A percentile compares a stretch with the other conserved stretches of the same genome.
phyloP scores from a whole-genome alignment of 2,329 filamentous ascomycete genomes.

The Eurotiales sp. region DNA sequence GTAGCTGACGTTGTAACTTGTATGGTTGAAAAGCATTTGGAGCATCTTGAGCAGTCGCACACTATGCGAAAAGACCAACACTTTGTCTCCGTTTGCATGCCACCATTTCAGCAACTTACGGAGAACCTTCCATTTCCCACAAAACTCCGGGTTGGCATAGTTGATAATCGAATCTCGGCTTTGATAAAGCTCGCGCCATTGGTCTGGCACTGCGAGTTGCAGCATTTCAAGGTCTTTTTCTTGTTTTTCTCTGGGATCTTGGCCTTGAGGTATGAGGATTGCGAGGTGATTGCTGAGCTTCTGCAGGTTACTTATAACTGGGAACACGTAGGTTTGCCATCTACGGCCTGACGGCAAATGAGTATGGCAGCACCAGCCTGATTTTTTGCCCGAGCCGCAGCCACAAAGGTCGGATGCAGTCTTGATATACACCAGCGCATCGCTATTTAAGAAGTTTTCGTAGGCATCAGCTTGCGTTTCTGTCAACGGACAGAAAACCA shows the following conservation, averaged over 20 bases:
- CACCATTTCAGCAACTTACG: slow-evolving; percentile 84
- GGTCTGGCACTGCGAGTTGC: slow-evolving; percentile 67
- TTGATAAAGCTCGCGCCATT: slow-evolving; percentile 70
- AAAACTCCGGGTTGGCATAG: slow-evolving; percentile 83
- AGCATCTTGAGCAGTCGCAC: slow-evolving; percentile 81
- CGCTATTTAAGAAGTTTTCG: slow-evolving; percentile 71
- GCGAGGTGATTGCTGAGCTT: slow-evolving; percentile 93
- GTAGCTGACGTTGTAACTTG: slow-evolving; percentile 86
- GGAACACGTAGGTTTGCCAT: slow-evolving; percentile 80
- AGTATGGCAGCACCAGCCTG: slow-evolving; percentile 76
- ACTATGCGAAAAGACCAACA: slow-evolving; percentile 90
- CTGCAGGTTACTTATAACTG: slow-evolving; percentile 74
- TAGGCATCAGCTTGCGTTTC: slow-evolving; percentile 78
- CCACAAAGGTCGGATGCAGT: slow-evolving; percentile 64
- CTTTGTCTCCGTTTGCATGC: slow-evolving; percentile 87
- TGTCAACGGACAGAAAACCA: slow-evolving; percentile 92
- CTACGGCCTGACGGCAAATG: slow-evolving; percentile 57
- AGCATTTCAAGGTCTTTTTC: slow-evolving; percentile 72
- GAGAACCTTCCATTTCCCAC: slow-evolving; percentile 93
- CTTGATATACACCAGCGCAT: slow-evolving; percentile 66
- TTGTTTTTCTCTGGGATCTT: slow-evolving; percentile 67
- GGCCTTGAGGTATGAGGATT: slow-evolving; percentile 68
- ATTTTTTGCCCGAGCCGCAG: slow-evolving; percentile 65
- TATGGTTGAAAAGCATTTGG: slow-evolving; percentile 79
- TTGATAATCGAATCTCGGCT: slow-evolving; percentile 74